Percentiles rank a stretch among this genome's conserved stretches.
Evolutionary conservation across 352 stramenopile genomes (phyloP).

Genomic region (Elongisporangium senticosum): DNA sequence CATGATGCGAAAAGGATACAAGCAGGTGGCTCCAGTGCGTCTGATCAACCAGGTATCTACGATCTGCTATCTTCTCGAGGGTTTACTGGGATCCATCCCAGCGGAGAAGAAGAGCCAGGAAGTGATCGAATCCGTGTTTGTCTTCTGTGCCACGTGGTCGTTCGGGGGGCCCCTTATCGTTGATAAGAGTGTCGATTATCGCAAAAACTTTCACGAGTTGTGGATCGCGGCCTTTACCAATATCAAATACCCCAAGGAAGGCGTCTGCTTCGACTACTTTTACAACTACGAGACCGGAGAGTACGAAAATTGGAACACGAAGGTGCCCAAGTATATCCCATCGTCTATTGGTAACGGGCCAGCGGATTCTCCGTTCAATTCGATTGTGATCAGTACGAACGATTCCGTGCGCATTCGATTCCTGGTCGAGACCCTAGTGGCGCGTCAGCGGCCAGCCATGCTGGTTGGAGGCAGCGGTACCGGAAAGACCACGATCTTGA

Average conservation of each 20-base stretch:
- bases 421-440: conserved; percentile 92
- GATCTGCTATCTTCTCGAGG: conserved; percentile 95
- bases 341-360: conserved; percentile 90
- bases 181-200: conserved; percentile 88
- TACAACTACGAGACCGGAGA: conserved; percentile 91
- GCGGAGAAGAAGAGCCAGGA: conserved; percentile 90
- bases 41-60: conserved; percentile 96
- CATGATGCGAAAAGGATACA: conserved; percentile 93
- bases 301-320: conserved; percentile 92
- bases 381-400: conserved; percentile 95
- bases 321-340: conserved; percentile 89
- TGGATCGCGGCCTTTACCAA: conserved; percentile 77
- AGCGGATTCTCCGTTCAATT: conserved; percentile 94
- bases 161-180: conserved; percentile 95
- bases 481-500: conserved; percentile 97
- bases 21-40: conserved; percentile 91
- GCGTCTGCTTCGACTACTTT: conserved; percentile 96
- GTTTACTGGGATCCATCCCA: conserved; percentile 79
- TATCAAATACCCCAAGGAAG: conserved; percentile 94
- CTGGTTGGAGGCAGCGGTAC: conserved; percentile 94
- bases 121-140: conserved; percentile 94
- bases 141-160: conserved; percentile 95
- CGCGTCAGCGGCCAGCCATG: conserved; percentile 92
- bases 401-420: conserved; percentile 95
- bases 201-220: conserved; percentile 86